phyloP scores from a whole-genome alignment of 768 basidiomycete species.

The Pulveroboletus sp. region DNA sequence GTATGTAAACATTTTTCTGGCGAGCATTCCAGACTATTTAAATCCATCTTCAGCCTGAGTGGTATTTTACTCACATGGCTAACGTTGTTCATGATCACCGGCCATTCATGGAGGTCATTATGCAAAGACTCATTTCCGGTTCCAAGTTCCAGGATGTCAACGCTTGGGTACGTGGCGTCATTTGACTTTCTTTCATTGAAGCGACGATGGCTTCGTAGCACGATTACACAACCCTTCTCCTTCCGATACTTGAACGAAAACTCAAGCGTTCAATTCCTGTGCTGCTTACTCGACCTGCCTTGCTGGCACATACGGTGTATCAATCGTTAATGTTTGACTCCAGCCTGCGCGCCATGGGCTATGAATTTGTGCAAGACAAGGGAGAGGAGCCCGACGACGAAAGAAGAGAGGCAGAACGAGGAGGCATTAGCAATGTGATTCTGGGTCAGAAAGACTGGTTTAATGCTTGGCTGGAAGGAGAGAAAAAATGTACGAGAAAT shows the following conservation, averaged over 20 bases:
- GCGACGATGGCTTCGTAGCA: constrained; percentile 43
- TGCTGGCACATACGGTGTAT: constrained; percentile 94
- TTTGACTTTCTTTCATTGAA: not conserved
- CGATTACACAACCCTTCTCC: constrained; percentile 76
- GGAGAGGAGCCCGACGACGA: constrained; percentile 10
- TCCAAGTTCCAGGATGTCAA: constrained; percentile 61
- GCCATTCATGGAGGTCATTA: constrained; percentile 67
- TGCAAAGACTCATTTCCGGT: constrained; percentile 67
- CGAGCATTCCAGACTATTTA: not conserved
- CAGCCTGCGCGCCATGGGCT: constrained; percentile 69
- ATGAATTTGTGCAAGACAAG: constrained; percentile 41
- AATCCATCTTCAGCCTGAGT: constrained; percentile 69
- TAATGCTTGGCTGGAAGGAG: constrained; percentile 83
- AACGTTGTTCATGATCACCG: constrained; percentile 85
- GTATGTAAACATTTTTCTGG: constrained; percentile 33
- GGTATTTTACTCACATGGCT: constrained; percentile 91
- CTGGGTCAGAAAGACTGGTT: constrained; percentile 88
- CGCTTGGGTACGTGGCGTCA: constrained; percentile 59
- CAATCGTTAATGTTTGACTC: constrained; percentile 88
- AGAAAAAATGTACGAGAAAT: constrained; percentile 70
- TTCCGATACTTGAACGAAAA: constrained; percentile 75
- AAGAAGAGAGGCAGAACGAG: constrained; percentile 45
- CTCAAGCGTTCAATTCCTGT: constrained; percentile 68
- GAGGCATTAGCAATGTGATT: constrained; percentile 78
- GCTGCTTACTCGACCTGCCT: constrained; percentile 70